Evolutionary conservation across 78 protist genomes (phyloP), one percentile per base, ranked within the genome.

Genomic region (Dictyostelium purpureum): DNA sequence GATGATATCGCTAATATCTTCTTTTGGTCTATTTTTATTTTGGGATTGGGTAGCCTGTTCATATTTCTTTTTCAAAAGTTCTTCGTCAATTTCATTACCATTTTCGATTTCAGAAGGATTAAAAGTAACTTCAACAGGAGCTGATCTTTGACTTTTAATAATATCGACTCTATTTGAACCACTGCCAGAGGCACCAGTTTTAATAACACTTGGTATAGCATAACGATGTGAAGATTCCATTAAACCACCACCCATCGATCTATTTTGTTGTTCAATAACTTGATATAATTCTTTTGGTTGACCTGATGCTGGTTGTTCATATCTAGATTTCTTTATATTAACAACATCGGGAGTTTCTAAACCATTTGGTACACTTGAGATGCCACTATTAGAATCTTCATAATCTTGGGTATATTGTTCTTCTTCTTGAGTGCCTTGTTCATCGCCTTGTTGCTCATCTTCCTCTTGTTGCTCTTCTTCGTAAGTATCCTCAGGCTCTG

Each of bases 381-480:
- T 54, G 31, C 91, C 81, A 0, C 42, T 31, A 3, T 90, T 71
- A 2, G 6, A 11, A n/a, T 70, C 78, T 35, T 52, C 24, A 4
- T 24, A 4, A 7, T 47, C 38, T 61, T 26, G 76, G 0, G 24
- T 52, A 10, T 37, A 24, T 21, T 0, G 6, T 65, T 37, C 47
- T 54, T 33, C 79, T 33, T 26, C 79, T 6, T 66, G 77, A 10
- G 66, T 76, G 1, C 57, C 79, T 19, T 75, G 77, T 28, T 37
- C 92, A 51, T 83, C 97, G 6, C 79, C 96, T 35, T 61, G 96
- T n/a, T 85, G 97, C 21, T 56, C 95, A 38, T 77, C 94, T n/a
- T 83, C 95, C 11, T 81, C 96, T 67, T 95, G 95, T 19, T 77
- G 81, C 28, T 80, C 93, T 24, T 91, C 97, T 31, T 88, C 97